Percentiles rank a stretch among this genome's conserved stretches.
Conservation (phyloP, 768 basidiomycete genomes). For the Thelephora aurantiotincta region DNA sequence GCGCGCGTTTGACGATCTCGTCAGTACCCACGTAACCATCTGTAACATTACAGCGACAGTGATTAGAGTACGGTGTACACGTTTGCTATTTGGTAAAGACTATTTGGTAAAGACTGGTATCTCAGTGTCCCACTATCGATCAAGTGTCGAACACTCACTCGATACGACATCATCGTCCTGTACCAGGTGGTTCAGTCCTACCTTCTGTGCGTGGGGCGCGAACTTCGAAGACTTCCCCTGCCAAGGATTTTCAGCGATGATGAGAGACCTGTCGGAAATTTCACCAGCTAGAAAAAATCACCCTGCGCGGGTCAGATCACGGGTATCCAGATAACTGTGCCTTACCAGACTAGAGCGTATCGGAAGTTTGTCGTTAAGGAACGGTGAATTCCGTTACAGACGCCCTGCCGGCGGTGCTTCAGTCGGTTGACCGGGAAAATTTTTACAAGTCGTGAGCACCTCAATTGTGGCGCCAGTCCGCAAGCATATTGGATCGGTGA, state of each 20-base stretch:
- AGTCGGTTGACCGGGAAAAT: background rate
- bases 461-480: constrained; percentile 90
- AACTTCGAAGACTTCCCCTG: constrained; percentile 94
- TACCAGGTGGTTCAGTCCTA: constrained; percentile 71
- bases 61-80: background rate
- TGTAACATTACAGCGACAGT: background rate
- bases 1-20: background rate
- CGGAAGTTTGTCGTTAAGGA: constrained; percentile 85
- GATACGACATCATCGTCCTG: constrained; percentile 85
- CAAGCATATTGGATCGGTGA: constrained; percentile 82
- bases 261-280: constrained; percentile 1
- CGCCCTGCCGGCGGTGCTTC: constrained; percentile 31
- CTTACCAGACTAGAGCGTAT: constrained; percentile 87
- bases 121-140: background rate
- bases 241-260: background rate
- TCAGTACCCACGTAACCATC: background rate
- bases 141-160: constrained; percentile 34
- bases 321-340: constrained; percentile 2
- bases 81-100: constrained; percentile 22
- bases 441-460: constrained; percentile 22
- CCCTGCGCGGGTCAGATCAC: constrained; percentile 8
- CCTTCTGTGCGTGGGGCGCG: constrained; percentile 87
- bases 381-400: constrained; percentile 87
- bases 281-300: background rate
- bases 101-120: too few species aligned